A percentile compares a stretch with the other conserved stretches of the same genome.
These are phyloP conservation scores for Dillenia turbinata DNA, from an alignment of 164 flowering plant genomes.

Conservation along the genomic window DNA sequence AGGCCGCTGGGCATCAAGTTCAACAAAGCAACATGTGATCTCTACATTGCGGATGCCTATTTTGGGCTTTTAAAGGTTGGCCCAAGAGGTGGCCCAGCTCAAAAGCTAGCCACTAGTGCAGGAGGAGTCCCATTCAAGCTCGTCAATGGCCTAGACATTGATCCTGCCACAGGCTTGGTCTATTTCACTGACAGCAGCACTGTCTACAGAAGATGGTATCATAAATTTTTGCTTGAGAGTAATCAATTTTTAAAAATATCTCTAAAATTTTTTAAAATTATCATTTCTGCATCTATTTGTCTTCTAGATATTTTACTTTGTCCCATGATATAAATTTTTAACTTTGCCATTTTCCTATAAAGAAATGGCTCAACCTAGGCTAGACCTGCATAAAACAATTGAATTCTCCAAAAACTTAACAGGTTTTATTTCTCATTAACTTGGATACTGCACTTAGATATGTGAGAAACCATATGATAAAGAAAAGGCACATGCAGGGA, in stretches of 20 bases:
- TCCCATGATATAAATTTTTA: no score
- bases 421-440: no score
- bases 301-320: no score
- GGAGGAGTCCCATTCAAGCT: constrained; percentile 26
- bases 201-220: constrained; percentile 29
- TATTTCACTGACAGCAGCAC: constrained; percentile 42
- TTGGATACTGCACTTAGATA: no score
- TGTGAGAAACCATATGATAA: no score
- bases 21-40: constrained; percentile 25
- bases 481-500: constrained; percentile 12
- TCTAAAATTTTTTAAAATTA: no score
- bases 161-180: constrained; percentile 21
- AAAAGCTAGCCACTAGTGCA: constrained; percentile 13
- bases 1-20: constrained; percentile 37
- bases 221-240: neutral
- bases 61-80: constrained; percentile 29
- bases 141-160: constrained; percentile 34
- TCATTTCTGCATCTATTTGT: neutral
- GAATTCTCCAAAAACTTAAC: no score
- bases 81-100: constrained; percentile 28
- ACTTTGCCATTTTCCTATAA: no score
- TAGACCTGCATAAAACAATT: no score
- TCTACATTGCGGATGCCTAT: constrained; percentile 43
- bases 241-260: no score
- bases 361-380: no score